Base-by-base conservation (phyloP, 1,284 basidiomycete species). In the Tilletia setariae region DNA sequence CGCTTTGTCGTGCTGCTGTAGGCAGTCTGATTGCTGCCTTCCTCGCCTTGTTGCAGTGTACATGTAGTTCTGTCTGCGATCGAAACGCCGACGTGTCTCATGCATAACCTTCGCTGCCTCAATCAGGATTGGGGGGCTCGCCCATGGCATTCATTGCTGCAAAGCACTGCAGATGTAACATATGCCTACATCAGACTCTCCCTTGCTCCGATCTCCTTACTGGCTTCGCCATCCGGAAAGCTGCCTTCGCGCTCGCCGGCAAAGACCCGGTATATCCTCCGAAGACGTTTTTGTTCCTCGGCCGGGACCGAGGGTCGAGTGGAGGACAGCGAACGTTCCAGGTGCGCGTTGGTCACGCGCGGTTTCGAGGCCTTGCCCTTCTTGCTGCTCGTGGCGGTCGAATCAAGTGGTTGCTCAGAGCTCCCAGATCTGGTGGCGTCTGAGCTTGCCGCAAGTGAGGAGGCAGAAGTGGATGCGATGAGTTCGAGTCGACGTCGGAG, bases 251-350 rank as follows among this genome's bases (percentile, higher is more conserved):
- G 63, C 43, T 81, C 79, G 2, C 80, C 80, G 1, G 79, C 73
- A 71, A 82, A 82, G 1, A 70, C 68, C 11, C 68, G 56, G 59
- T 82, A 82, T 46, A 82, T 79, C 1, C 72, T 63, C 15, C 69
- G 42, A 16, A 82, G 67, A 19, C 80, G 70, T 21, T 13, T 15
- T 49, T 76, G 74, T 47, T 82, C 80, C 15, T 78, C 74, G 1
- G 59, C 3, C 8, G 80, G 80, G 11, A 82, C 80, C 69, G 75
- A 77, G 16, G 79, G 80, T 1, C 79, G 72, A 0, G 80, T 80
- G 35, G 71, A 70, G 40, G 72, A 67, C 64, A 82, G 70, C 35
- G 78, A 76, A 9, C 70, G 68, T 32, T 74, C 72, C 6, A 82
- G 62, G 68, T 80, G 77, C 13, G 61, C 63, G 32, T 76, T 67